Evolutionary conservation across 208 protist genomes (phyloP).

Genomic region (Leishmania tropica): DNA sequence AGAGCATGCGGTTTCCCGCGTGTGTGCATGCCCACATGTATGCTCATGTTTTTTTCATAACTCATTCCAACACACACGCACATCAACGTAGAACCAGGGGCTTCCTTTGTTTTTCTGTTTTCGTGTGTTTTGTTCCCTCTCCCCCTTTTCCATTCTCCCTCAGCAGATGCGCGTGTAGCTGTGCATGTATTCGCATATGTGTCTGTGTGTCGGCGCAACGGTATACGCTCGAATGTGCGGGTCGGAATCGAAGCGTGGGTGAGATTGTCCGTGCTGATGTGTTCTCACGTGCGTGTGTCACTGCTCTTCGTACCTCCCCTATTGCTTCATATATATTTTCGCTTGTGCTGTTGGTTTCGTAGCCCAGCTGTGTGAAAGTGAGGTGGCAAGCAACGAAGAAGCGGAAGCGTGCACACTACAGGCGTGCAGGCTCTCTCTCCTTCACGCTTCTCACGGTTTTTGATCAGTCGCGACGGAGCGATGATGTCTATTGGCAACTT

Average conservation of each 20-base stretch:
- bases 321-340: not conserved
- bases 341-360: not conserved
- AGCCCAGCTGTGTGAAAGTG: not conserved
- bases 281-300: not conserved
- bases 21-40: not conserved
- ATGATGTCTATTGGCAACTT: not conserved
- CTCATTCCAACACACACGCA: no score
- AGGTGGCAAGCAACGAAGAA: not conserved
- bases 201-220: not conserved
- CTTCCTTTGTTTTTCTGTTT: no score
- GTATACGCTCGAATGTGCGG: not conserved
- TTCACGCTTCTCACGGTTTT: not conserved
- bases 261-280: not conserved
- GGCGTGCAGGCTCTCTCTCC: not conserved
- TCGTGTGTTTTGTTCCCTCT: not conserved
- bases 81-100: no score
- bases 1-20: not conserved
- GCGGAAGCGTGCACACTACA: not conserved
- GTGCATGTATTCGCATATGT: not conserved
- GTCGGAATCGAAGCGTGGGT: not conserved
- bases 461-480: not conserved
- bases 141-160: not conserved
- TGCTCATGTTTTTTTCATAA: not conserved
- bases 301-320: not conserved
- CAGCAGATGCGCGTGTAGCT: not conserved